phyloP scores from a whole-genome alignment of 129 eudicot species.

The Pseudognaphalium luteoalbum region DNA sequence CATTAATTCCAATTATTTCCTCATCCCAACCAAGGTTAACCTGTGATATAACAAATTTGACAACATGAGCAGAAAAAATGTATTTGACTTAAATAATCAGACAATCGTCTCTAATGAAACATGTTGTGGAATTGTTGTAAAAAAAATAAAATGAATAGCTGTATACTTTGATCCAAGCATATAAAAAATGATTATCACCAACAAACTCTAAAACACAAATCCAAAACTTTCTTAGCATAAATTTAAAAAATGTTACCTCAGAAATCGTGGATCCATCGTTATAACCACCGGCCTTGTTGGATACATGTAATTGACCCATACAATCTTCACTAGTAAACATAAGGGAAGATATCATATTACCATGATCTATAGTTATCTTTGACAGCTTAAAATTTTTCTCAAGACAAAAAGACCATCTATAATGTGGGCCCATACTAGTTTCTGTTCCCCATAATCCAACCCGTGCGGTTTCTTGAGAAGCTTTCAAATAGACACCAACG shows the following conservation, averaged over 20 bases:
- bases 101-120: no score
- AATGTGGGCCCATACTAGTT: conserved; percentile 2
- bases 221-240: not conserved
- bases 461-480: not conserved
- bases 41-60: not conserved
- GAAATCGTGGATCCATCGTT: not conserved
- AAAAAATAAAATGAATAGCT: no score
- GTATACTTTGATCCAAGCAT: no score
- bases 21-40: conserved; percentile 14
- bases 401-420: not conserved
- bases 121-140: no score
- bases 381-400: not conserved
- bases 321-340: not conserved
- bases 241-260: conserved; percentile 13
- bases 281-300: not conserved
- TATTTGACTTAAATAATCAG: not conserved
- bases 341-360: not conserved
- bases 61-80: not conserved
- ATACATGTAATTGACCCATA: not conserved
- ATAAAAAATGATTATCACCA: no score
- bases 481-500: not conserved
- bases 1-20: conserved; percentile 10
- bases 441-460: not conserved
- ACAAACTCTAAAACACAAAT: not conserved
- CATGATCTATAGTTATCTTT: not conserved